A percentile compares a stretch with the other conserved stretches of the same genome.
These are phyloP conservation scores for Puccinia coronata DNA, from an alignment of 1,284 basidiomycete genomes.

Conservation along the genomic window DNA sequence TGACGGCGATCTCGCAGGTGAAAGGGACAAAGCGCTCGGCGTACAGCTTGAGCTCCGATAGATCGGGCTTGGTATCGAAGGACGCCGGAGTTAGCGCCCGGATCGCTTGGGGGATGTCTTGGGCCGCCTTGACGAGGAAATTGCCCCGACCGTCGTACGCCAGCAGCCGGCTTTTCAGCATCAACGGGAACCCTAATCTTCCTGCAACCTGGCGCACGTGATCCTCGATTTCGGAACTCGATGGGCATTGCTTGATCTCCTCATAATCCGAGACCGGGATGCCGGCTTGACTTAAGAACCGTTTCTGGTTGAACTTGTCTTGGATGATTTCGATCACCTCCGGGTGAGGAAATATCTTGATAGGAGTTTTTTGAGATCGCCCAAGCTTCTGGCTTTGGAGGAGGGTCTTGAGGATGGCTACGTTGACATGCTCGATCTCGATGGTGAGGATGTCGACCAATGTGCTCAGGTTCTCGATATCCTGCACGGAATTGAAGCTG, in stretches of 20 bases:
- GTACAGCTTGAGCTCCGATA: slow-evolving; percentile 67
- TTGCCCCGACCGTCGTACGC: slow-evolving; percentile 98
- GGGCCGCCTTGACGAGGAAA: slow-evolving; percentile 69
- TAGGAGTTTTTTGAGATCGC: slow-evolving; percentile 54
- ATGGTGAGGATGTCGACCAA: slow-evolving; percentile 88
- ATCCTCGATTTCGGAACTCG: slow-evolving; percentile 61
- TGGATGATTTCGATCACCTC: slow-evolving; percentile 85
- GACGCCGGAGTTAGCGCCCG: slow-evolving; percentile 59
- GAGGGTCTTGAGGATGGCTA: slow-evolving; percentile 71
- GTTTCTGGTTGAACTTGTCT: slow-evolving; percentile 91
- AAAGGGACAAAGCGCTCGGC: slow-evolving; percentile 94
- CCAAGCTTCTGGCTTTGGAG: slow-evolving; percentile 59
- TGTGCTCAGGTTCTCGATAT: slow-evolving; percentile 76
- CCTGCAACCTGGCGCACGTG: slow-evolving; percentile 66
- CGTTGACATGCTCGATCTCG: slow-evolving; percentile 97
- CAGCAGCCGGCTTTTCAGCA: slow-evolving; percentile 92
- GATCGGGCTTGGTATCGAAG: slow-evolving; percentile 64
- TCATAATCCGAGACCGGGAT: slow-evolving; percentile 75
- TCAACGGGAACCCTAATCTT: slow-evolving; percentile 78
- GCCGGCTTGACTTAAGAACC: slow-evolving; percentile 67
- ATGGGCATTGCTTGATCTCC: slow-evolving; percentile 62
- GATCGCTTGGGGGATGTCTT: slow-evolving; percentile 69
- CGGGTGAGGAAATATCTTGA: slow-evolving; percentile 81
- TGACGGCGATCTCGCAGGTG: slow-evolving; percentile 86
- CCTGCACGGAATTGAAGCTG: slow-evolving; percentile 76